These are phyloP conservation scores for Stromatinia cepivora DNA, from an alignment of 2,329 filamentous ascomycete species.

Conservation along the genomic window DNA sequence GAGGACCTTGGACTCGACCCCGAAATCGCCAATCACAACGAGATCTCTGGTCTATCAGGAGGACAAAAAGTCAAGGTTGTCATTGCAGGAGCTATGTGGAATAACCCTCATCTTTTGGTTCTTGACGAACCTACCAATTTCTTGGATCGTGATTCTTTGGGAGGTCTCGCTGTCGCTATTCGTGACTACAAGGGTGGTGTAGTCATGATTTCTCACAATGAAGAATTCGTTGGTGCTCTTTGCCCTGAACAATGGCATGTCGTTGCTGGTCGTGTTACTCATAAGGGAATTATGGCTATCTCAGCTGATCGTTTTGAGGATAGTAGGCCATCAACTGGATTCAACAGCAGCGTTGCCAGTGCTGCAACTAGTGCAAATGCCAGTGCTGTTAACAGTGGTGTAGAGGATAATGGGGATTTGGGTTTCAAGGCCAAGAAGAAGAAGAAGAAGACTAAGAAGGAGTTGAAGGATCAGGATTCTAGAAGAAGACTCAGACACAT, in stretches of 20 bases:
- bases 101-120: slow-evolving; percentile 95
- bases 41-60: slow-evolving; percentile 92
- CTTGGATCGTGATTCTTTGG: slow-evolving; percentile 95
- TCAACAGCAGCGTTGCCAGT: slow-evolving; percentile 56
- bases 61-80: slow-evolving; percentile 99
- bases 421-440: slow-evolving; percentile 91
- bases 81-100: slow-evolving; percentile 95
- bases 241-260: slow-evolving; percentile 98
- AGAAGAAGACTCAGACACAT: slow-evolving; percentile 84
- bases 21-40: slow-evolving; percentile 98
- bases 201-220: slow-evolving; percentile 99
- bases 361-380: slow-evolving; percentile 56
- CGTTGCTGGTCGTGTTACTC: slow-evolving; percentile 79
- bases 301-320: slow-evolving; percentile 86
- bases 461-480: slow-evolving; percentile 90
- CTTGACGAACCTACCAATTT: slow-evolving; percentile 99
- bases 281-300: slow-evolving; percentile 75
- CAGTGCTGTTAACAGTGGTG: slow-evolving; percentile 76
- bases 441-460: slow-evolving; percentile 98
- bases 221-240: slow-evolving; percentile 95
- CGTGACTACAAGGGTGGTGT: slow-evolving; percentile 98
- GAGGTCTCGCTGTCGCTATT: slow-evolving; percentile 95
- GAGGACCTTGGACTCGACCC: slow-evolving; percentile 95
- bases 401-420: slow-evolving; percentile 77
- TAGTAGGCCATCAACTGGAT: slow-evolving; percentile 62